Evolutionary conservation across 768 basidiomycete species (phyloP).

Genomic region (Boletus rubescentipes): DNA sequence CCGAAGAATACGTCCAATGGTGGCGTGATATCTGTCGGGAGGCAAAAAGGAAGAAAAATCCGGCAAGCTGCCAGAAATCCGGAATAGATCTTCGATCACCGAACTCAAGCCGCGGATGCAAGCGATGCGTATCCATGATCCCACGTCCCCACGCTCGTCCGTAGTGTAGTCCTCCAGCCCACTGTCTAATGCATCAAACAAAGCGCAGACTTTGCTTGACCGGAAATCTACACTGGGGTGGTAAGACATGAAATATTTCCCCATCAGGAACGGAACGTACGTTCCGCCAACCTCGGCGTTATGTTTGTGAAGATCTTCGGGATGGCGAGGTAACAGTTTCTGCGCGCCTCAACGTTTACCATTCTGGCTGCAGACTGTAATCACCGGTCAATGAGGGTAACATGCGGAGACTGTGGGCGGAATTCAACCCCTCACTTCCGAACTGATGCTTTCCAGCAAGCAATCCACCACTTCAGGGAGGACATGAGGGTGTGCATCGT

Average conservation of each 20-base stretch:
- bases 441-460: slow-evolving; percentile 58
- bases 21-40: slow-evolving; percentile 50
- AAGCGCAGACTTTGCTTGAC: slow-evolving; percentile 41
- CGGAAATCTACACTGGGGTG: slow-evolving; percentile 43
- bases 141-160: slow-evolving; percentile 95
- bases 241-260: slow-evolving; percentile 11
- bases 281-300: slow-evolving; percentile 39
- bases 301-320: slow-evolving; percentile 48
- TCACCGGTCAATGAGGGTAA: slow-evolving; percentile 17
- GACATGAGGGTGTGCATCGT: slow-evolving; percentile 52
- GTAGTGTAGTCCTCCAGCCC: slow-evolving; percentile 88
- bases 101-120: slow-evolving; percentile 66
- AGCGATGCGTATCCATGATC: slow-evolving; percentile 89
- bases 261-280: slow-evolving; percentile 38
- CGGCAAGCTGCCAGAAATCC: slow-evolving; percentile 38
- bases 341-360: slow-evolving; percentile 56
- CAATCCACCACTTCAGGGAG: slow-evolving; percentile 54
- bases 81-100: slow-evolving; percentile 52
- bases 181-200: slow-evolving; percentile 58
- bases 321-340: slow-evolving; percentile 50
- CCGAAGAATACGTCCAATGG: slow-evolving; percentile 72
- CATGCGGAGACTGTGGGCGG: slow-evolving; percentile 22
- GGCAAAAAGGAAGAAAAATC: slow-evolving; percentile 62
- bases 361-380: slow-evolving; percentile 35
- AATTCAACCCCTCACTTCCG: slow-evolving; percentile 43